phyloP scores from a whole-genome alignment of 768 basidiomycete species.

The Leccinum longicurvipes region DNA sequence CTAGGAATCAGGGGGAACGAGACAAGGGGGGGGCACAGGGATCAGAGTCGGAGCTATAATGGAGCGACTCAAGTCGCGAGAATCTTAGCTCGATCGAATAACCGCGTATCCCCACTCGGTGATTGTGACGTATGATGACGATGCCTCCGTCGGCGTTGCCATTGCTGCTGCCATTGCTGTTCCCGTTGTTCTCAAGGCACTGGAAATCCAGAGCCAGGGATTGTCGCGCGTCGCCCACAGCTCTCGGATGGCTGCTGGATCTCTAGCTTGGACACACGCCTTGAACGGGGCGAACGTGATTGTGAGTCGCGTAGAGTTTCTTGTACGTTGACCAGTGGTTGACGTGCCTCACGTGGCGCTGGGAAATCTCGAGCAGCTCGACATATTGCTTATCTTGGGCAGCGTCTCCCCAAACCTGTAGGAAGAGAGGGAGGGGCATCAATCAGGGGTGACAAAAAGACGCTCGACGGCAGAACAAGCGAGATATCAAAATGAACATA shows the following conservation, averaged over 20 bases:
- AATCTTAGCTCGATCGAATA: conserved; percentile 66
- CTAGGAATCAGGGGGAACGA: not conserved
- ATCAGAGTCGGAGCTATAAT: no score
- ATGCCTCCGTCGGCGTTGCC: no score
- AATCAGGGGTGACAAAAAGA: not conserved
- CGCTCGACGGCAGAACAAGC: not conserved
- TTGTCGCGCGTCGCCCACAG: conserved; percentile 70
- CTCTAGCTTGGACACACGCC: conserved; percentile 59
- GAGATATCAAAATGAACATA: no score
- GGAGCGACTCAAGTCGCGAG: conserved; percentile 55
- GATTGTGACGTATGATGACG: not conserved
- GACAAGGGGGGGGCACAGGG: no score
- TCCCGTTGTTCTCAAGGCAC: conserved; percentile 57
- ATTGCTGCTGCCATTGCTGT: no score
- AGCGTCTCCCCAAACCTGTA: conserved; percentile 69
- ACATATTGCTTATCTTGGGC: conserved; percentile 71
- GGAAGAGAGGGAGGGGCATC: no score
- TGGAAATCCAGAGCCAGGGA: conserved; percentile 75
- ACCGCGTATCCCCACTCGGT: conserved; percentile 85
- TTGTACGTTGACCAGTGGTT: conserved; percentile 66
- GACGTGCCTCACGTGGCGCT: conserved; percentile 65
- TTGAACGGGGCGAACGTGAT: conserved; percentile 64
- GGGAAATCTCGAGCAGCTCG: conserved; percentile 62
- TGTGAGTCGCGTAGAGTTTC: conserved; percentile 67
- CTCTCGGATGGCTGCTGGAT: conserved; percentile 58